Evolutionary conservation across 352 stramenopile genomes (phyloP), one percentile per base, ranked within the genome.

Genomic region (Phytophthora sansomeana): DNA sequence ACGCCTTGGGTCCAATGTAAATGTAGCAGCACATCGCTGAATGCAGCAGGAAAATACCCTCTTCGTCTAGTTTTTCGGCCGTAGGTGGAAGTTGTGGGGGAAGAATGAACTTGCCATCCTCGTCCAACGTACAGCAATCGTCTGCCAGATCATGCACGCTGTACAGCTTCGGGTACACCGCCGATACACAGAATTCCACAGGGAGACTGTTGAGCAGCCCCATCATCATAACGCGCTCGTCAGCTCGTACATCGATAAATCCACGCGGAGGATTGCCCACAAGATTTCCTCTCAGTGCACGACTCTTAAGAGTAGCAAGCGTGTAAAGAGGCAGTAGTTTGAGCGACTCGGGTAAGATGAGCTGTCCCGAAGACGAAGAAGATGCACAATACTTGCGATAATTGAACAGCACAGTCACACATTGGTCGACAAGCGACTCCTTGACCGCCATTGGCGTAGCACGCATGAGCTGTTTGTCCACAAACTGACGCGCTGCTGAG

Each of bases 301-400:
- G 81, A 52, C 82, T 93, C 74, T 98, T 97, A 17, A 97, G 69
- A 14, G 89, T 89, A 53, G 84, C 85, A 30, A 97, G 63, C 26
- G 84, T 96, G 83, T 97, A 97, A 19, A 97, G 66, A 30, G 92
- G 92, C 67, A 98, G 65, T 41, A 97, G 58, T 74, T 97, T 97
- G 26, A 98, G 81, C 55, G 91, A 94, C 61, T 98, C 92, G 13
- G 92, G 92, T 17, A 98, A 73, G 36, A 98, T 97, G 21, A 98
- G 85, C 63, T 98, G 92, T 0, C 90, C 91, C 0, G 86, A 91
- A 16, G 89, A 93, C n/a, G 87, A 95, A 41, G 91, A 92, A n/a
- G 89, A 85, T 19, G 92, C 91, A 63, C 92, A 97, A 58, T 95
- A 83, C 68, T 96, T 96, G 74, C 92, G 90, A 78, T 98, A 98